These are phyloP conservation scores for Dryadomyces quercivorus DNA, from an alignment of 2,329 filamentous ascomycete species.

Conservation along the genomic window DNA sequence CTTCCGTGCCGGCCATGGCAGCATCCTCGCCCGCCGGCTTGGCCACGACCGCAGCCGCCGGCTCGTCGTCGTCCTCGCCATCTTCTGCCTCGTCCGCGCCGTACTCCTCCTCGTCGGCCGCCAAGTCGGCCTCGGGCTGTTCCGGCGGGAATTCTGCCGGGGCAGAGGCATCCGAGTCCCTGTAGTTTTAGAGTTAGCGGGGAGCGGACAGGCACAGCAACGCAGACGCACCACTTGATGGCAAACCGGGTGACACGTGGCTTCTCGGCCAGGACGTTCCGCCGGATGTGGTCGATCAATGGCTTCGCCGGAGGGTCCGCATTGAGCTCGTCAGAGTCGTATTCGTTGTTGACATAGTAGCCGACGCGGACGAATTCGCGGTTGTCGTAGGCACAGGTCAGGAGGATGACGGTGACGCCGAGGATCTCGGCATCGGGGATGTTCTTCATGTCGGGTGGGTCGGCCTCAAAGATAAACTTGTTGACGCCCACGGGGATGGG, in stretches of 20 bases:
- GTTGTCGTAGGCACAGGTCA: constrained; percentile 92
- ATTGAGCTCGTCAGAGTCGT: constrained; percentile 80
- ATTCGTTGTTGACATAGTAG: constrained; percentile 99
- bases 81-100: constrained; percentile 80
- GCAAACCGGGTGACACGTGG: constrained; percentile 93
- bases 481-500: constrained; percentile 97
- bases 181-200: constrained; percentile 22
- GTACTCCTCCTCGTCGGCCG: constrained; percentile 78
- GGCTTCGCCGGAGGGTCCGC: constrained; percentile 87
- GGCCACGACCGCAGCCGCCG: constrained; percentile 8
- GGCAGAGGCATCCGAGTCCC: constrained; percentile 96
- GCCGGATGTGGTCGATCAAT: constrained; percentile 78
- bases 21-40: constrained; percentile 16
- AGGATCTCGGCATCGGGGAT: constrained; percentile 94
- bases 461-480: constrained; percentile 96
- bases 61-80: constrained; percentile 44
- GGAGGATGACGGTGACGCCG: constrained; percentile 90
- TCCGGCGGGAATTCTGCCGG: constrained; percentile 94
- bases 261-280: constrained; percentile 93
- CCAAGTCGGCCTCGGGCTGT: constrained; percentile 85
- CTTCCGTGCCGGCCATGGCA: constrained; percentile 21
- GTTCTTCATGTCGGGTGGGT: constrained; percentile 76
- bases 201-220: background rate
- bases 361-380: constrained; percentile 96
- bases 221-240: constrained; percentile 76